phyloP scores from a whole-genome alignment of 2,329 filamentous ascomycete genomes.

The Trichoderma sp. region DNA sequence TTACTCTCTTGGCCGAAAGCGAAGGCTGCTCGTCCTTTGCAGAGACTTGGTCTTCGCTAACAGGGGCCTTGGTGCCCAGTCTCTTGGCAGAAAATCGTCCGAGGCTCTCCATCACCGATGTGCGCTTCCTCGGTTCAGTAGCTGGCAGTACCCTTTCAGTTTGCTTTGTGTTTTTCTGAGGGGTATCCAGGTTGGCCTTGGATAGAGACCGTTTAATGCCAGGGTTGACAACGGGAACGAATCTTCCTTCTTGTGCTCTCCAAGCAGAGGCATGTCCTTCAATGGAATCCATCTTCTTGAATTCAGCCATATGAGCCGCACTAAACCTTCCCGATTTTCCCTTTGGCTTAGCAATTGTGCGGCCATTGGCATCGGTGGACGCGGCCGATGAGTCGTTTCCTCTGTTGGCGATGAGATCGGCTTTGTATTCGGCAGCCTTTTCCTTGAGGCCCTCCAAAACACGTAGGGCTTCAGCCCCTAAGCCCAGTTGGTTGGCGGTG shows the following conservation, averaged over 20 bases:
- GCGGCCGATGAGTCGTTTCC: constrained; percentile 43
- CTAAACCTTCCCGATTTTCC: constrained; percentile 78
- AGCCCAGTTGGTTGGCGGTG: constrained; percentile 43
- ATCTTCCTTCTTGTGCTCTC: constrained; percentile 55
- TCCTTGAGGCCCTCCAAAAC: constrained; percentile 68
- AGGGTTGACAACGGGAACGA: constrained; percentile 46
- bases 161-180: constrained; percentile 50
- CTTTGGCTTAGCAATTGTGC: constrained; percentile 78
- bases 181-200: constrained; percentile 43
- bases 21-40: constrained; percentile 8
- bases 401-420: constrained; percentile 61
- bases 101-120: constrained; percentile 34
- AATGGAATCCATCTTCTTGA: constrained; percentile 98
- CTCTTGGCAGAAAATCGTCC: constrained; percentile 31
- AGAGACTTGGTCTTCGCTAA: constrained; percentile 22
- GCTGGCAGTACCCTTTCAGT: constrained; percentile 56
- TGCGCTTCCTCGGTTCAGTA: constrained; percentile 38
- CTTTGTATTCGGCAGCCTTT: constrained; percentile 69
- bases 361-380: constrained; percentile 44
- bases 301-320: constrained; percentile 79
- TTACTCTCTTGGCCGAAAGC: constrained; percentile 65
- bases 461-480: constrained; percentile 60
- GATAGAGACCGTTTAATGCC: constrained; percentile 43
- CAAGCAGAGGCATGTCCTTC: constrained; percentile 79
- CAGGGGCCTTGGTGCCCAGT: constrained; percentile 24